Evolutionary conservation across 805 yeast species (phyloP).

Genomic region (Lachancea thermotolerans): DNA sequence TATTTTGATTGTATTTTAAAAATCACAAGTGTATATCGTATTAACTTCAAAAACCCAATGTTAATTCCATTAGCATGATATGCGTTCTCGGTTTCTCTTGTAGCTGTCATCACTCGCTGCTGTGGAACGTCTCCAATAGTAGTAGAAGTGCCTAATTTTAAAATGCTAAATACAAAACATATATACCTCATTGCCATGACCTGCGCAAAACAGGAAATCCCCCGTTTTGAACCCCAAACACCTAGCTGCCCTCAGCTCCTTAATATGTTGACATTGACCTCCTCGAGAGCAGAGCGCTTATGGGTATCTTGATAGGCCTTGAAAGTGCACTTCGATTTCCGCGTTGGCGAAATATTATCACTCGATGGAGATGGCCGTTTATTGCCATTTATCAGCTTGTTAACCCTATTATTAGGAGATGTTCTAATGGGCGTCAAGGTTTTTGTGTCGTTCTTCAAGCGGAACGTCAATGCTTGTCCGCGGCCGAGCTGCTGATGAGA

Average conservation of each 20-base stretch:
- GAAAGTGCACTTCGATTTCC: constrained; percentile 1
- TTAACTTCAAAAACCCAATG: constrained; percentile 1
- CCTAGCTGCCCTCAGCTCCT: constrained; percentile 1
- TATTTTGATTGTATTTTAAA: constrained; percentile 10
- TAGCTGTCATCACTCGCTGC: no score
- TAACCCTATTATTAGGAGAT: constrained; percentile 31
- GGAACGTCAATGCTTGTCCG: constrained; percentile 32
- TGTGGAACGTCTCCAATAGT: no score
- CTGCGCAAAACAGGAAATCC: no score
- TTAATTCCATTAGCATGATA: not conserved
- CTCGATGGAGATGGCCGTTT: constrained; percentile 6
- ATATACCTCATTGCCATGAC: no score
- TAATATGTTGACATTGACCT: constrained; percentile 7
- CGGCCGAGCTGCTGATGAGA: constrained; percentile 6
- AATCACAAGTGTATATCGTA: constrained; percentile 4
- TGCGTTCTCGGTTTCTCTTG: no score
- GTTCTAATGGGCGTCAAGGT: constrained; percentile 26
- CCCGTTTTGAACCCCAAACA: not conserved
- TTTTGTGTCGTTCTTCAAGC: constrained; percentile 25
- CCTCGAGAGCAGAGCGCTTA: constrained; percentile 1
- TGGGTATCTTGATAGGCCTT: not conserved
- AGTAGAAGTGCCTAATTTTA: no score
- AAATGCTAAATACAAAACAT: no score
- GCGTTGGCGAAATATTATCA: constrained; percentile 3
- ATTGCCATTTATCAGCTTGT: constrained; percentile 26